Evolutionary conservation across 2,329 filamentous ascomycete genomes (phyloP).

Genomic region (Didymosphaeria variabile): DNA sequence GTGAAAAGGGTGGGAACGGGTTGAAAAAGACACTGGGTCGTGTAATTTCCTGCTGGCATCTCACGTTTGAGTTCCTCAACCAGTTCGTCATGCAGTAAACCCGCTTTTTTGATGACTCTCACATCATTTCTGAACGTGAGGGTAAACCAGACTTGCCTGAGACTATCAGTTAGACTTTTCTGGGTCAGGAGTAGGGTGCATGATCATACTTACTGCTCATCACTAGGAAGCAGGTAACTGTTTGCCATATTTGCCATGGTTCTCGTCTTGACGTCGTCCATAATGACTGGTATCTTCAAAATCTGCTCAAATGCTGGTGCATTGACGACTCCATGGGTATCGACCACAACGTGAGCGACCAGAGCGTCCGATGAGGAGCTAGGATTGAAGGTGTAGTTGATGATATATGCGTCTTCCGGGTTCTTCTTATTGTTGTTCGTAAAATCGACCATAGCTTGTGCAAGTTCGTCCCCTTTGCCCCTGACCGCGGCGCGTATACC

Average conservation of each 20-base stretch:
- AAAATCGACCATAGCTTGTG: conserved; percentile 33
- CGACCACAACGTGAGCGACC: conserved; percentile 7
- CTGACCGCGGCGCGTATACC: conserved; percentile 40
- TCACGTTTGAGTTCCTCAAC: conserved; percentile 42
- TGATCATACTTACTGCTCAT: conserved; percentile 16
- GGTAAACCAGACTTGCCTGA: conserved; percentile 26
- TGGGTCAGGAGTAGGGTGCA: too few relatives aligned
- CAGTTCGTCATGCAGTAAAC: conserved; percentile 53
- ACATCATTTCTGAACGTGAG: conserved; percentile 46
- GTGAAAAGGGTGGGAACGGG: conserved; percentile 52
- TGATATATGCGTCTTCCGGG: neutral
- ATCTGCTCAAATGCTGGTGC: conserved; percentile 14
- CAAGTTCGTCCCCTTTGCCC: conserved; percentile 28
- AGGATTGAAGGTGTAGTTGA: neutral
- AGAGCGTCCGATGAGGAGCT: conserved; percentile 1
- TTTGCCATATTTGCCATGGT: conserved; percentile 11
- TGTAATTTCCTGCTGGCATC: conserved; percentile 42
- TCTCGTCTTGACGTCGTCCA: conserved; percentile 16
- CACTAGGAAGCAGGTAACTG: conserved; percentile 6
- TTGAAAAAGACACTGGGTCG: conserved; percentile 47
- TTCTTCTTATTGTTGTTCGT: neutral
- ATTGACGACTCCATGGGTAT: conserved; percentile 1
- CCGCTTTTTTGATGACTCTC: conserved; percentile 48
- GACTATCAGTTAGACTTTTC: neutral
- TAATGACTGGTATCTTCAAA: conserved; percentile 3